Evolutionary conservation across 202 grass and related monocot genomes (phyloP).

Genomic region (Carex arenaria): DNA sequence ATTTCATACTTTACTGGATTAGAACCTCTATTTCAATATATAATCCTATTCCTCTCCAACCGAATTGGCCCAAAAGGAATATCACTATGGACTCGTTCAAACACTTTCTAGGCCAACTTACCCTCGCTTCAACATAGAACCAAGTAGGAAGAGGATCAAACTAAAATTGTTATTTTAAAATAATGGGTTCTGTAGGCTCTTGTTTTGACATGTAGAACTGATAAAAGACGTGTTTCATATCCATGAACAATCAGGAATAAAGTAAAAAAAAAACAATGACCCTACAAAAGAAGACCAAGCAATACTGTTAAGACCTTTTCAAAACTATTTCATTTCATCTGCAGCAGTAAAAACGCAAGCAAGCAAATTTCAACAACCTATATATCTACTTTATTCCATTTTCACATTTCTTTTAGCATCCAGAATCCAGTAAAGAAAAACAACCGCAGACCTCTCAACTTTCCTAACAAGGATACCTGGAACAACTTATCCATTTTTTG

Average conservation of each 20-base stretch:
- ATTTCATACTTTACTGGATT: too few species aligned
- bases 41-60: too few species aligned
- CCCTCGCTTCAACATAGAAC: not conserved
- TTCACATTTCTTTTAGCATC: slow-evolving; percentile 28
- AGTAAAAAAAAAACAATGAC: not conserved
- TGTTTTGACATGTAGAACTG: not conserved
- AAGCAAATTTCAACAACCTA: slow-evolving; percentile 10
- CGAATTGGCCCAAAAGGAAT: not conserved
- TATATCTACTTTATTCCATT: slow-evolving; percentile 25
- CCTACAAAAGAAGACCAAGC: not conserved
- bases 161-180: not conserved
- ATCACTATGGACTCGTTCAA: not conserved
- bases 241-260: not conserved
- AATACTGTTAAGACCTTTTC: not conserved
- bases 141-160: not conserved
- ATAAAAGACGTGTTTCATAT: not conserved
- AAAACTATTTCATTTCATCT: not conserved
- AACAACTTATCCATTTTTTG: slow-evolving; percentile 1
- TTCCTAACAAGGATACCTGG: not conserved
- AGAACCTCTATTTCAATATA: too few species aligned
- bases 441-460: slow-evolving; percentile 5
- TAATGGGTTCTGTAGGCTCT: not conserved
- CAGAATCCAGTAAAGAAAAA: slow-evolving; percentile 23
- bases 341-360: not conserved
- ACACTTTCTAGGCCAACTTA: not conserved